A percentile compares a stretch with the other conserved stretches of the same genome.
Evolutionary conservation across 202 grass and related monocot species (phyloP).

Genomic region (Miscanthus sacchariflorus): DNA sequence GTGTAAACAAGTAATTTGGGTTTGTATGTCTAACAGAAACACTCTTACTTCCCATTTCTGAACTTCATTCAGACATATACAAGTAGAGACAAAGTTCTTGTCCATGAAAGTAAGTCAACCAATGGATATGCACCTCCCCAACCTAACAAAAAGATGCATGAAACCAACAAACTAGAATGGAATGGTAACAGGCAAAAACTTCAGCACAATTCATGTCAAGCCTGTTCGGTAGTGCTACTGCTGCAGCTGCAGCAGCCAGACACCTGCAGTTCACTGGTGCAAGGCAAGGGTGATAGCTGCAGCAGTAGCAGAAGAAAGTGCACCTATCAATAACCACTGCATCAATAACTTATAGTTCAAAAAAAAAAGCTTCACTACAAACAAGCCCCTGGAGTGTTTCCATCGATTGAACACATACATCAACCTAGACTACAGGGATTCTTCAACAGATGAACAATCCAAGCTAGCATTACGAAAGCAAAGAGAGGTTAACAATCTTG

Average conservation of each 20-base stretch:
- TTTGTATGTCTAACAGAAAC: slow-evolving; percentile 18
- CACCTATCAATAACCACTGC: not conserved
- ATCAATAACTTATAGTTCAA: not conserved
- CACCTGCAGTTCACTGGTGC: too few species aligned
- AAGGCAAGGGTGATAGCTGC: not conserved
- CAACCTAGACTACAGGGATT: not conserved
- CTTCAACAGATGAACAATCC: not conserved
- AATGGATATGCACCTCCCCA: slow-evolving; percentile 14
- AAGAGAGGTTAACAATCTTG: not conserved
- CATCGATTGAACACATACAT: not conserved
- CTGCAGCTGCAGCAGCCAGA: not conserved
- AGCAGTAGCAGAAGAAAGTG: not conserved
- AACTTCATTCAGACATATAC: not conserved
- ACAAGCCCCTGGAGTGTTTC: not conserved
- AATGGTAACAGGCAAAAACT: slow-evolving; percentile 18
- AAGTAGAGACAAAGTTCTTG: slow-evolving; percentile 6
- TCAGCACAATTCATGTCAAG: not conserved
- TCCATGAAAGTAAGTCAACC: not conserved
- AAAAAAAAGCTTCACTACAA: not conserved
- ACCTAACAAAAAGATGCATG: not conserved
- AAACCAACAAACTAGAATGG: not conserved
- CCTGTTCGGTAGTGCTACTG: not conserved
- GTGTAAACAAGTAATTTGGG: slow-evolving; percentile 8
- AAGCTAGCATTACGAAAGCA: not conserved
- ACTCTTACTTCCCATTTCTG: slow-evolving; percentile 6